Percentiles rank a stretch among this genome's conserved stretches.
These are phyloP conservation scores for Hypericum androsaemum DNA, from an alignment of 345 rosid species.

Conservation along the genomic window DNA sequence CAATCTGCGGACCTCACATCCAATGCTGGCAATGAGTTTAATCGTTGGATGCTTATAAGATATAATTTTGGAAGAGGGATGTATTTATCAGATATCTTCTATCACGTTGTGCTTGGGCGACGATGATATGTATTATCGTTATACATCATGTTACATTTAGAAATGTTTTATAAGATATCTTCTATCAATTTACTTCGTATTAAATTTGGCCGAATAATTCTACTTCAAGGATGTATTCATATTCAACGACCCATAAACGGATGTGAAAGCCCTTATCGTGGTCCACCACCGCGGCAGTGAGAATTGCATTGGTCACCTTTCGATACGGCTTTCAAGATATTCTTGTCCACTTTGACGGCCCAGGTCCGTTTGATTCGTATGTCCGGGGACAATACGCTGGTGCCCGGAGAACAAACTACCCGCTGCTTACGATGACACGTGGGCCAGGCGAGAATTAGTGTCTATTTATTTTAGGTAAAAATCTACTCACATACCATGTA, in stretches of 20 bases:
- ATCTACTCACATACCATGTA: too few species aligned
- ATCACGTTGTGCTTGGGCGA: too few species aligned
- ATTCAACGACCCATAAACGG: slow-evolving; percentile 17
- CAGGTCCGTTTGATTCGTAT: slow-evolving; percentile 19
- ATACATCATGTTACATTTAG: too few species aligned
- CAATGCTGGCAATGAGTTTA: too few species aligned
- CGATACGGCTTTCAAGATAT: slow-evolving; percentile 17
- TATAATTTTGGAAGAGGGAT: too few species aligned
- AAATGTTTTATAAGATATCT: slow-evolving; percentile 16
- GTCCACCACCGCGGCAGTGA: slow-evolving; percentile 41
- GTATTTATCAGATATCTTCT: slow-evolving; percentile 16
- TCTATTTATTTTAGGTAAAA: too few species aligned
- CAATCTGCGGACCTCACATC: too few species aligned
- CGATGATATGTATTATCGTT: too few species aligned
- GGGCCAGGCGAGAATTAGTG: too few species aligned
- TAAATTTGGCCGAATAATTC: slow-evolving; percentile 16
- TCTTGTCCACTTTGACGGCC: slow-evolving; percentile 16
- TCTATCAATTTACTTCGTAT: background rate
- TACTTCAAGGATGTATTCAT: slow-evolving; percentile 23
- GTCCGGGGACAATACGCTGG: slow-evolving; percentile 35
- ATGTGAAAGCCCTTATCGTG: slow-evolving; percentile 28
- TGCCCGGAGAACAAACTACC: too few species aligned
- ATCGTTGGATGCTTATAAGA: too few species aligned
- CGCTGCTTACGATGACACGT: too few species aligned
- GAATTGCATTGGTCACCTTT: slow-evolving; percentile 27